Evolutionary conservation across 2,329 filamentous ascomycete species (phyloP), one percentile per base, ranked within the genome.

Genomic region (Didymella sp.): DNA sequence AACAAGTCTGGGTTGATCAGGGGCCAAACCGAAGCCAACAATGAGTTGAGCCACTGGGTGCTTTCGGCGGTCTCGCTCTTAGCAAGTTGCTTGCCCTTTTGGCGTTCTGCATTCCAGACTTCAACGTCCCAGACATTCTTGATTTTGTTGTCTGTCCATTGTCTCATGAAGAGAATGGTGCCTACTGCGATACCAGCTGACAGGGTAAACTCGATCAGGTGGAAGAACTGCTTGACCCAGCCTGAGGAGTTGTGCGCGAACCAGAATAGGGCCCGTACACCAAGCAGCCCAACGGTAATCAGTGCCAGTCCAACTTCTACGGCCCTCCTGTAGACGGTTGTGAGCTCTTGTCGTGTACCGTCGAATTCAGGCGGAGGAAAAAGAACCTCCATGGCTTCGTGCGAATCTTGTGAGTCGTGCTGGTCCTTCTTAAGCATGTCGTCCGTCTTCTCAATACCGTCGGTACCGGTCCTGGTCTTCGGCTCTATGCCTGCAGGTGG

Each of bases 1-100:
- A 92, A 91, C 1, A 92, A 80, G 64, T 92, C 89, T 0, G 89
- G 89, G 67, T 92, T 92, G 67, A 92, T 82, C 27, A 92, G 79
- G 0, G 88, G 88, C 89, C 89, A 92, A 5, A 91, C 82, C 1
- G 88, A 84, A 4, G 83, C 79, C 7, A 92, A 69, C 0, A 91
- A 72, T 4, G 85, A 87, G 69, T 92, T 92, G 51, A 92, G 80
- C 89, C 89, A 92, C 49, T 86, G 81, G 0, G 86, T 84, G 0
- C 88, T 89, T 64, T 89, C 89, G 4, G 89, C 85, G 1, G 85
- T 79, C 60, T 80, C 66, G 25, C 70, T 71, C 45, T 81, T 78
- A 15, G 73, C 73, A 38, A 78, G 65, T 33, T 81, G 77, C 58
- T 83, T 77, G 47, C 85, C 83, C 50, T 82, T 78, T 30, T 82